Percentiles rank a stretch among this genome's conserved stretches.
Evolutionary conservation across 2,329 filamentous ascomycete species (phyloP).

Genomic region (Rhinocladiella similis): DNA sequence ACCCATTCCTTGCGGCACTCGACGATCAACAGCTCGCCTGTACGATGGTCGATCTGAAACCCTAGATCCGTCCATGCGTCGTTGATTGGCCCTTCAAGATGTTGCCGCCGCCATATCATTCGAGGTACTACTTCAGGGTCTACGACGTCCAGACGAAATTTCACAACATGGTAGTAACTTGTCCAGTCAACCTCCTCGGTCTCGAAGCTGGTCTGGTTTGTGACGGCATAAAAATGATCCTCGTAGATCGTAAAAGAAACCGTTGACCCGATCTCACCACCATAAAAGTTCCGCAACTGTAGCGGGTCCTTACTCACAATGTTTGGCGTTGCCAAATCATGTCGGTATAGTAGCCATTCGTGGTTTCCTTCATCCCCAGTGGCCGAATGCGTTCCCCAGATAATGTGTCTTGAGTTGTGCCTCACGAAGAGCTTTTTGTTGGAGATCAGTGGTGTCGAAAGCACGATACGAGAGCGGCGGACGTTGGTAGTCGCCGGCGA

Average conservation of each 20-base stretch:
- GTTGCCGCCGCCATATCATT: slow-evolving; percentile 21
- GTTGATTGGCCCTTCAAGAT: slow-evolving; percentile 52
- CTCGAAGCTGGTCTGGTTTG: slow-evolving; percentile 64
- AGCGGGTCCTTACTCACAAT: slow-evolving; percentile 48
- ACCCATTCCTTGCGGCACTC: slow-evolving; percentile 71
- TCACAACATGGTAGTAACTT: slow-evolving; percentile 68
- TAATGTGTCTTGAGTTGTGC: slow-evolving; percentile 62
- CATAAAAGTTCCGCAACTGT: slow-evolving; percentile 60
- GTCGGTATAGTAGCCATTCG: slow-evolving; percentile 63
- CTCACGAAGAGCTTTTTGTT: slow-evolving; percentile 65
- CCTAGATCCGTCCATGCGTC: slow-evolving; percentile 71
- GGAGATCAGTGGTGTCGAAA: slow-evolving; percentile 45
- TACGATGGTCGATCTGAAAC: slow-evolving; percentile 60
- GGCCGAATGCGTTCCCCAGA: slow-evolving; percentile 65
- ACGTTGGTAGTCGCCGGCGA: neutral
- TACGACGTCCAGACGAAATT: slow-evolving; percentile 55
- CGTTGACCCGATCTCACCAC: slow-evolving; percentile 64
- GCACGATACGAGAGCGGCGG: slow-evolving; percentile 39
- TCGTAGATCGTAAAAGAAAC: slow-evolving; percentile 72
- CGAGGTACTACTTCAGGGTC: slow-evolving; percentile 35
- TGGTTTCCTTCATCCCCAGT: slow-evolving; percentile 55
- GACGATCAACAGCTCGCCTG: slow-evolving; percentile 60
- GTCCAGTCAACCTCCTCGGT: slow-evolving; percentile 66
- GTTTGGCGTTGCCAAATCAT: slow-evolving; percentile 45
- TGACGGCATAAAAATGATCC: slow-evolving; percentile 67